A percentile compares a stretch with the other conserved stretches of the same genome.
Evolutionary conservation across 208 protist species (phyloP).

Genomic region (Wallacemonas sp.): DNA sequence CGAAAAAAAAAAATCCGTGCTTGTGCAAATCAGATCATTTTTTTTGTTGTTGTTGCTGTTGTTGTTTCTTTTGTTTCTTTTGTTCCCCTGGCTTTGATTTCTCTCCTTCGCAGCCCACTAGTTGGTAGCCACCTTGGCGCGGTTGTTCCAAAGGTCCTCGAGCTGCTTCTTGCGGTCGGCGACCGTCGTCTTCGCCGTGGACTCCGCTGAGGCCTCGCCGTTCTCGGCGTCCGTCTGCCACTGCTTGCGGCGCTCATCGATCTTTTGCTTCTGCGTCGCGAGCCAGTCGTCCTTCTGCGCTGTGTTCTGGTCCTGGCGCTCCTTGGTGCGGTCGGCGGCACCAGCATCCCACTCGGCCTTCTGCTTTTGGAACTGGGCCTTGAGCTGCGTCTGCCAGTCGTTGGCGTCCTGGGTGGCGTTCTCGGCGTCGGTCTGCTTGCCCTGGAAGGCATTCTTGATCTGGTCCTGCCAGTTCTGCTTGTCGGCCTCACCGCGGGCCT

Average conservation of each 20-base stretch:
- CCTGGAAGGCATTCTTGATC: constrained; percentile 11
- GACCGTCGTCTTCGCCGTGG: neutral
- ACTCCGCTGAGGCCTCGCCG: neutral
- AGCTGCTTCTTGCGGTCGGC: constrained; percentile 9
- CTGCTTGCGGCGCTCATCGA: constrained; percentile 12
- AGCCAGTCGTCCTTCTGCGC: constrained; percentile 17
- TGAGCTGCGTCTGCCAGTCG: constrained; percentile 10
- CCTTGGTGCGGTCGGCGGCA: constrained; percentile 13
- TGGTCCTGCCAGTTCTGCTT: neutral
- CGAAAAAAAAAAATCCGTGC: constrained; percentile 17
- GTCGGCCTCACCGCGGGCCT: neutral
- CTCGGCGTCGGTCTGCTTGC: constrained; percentile 1
- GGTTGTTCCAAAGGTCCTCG: constrained; percentile 17
- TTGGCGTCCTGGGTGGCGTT: neutral
- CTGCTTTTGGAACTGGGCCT: constrained; percentile 6
- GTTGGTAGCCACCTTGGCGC: constrained; percentile 4
- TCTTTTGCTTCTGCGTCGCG: constrained; percentile 7
- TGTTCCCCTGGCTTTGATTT: no score
- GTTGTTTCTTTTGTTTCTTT: no score
- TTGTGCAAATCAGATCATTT: no score
- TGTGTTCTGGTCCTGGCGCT: constrained; percentile 12
- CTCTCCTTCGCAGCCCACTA: no score
- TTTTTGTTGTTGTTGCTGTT: no score
- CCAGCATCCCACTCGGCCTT: constrained; percentile 17
- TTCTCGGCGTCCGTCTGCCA: constrained; percentile 6